phyloP scores from a whole-genome alignment of 1,284 basidiomycete genomes.

The Melampsora americana region DNA sequence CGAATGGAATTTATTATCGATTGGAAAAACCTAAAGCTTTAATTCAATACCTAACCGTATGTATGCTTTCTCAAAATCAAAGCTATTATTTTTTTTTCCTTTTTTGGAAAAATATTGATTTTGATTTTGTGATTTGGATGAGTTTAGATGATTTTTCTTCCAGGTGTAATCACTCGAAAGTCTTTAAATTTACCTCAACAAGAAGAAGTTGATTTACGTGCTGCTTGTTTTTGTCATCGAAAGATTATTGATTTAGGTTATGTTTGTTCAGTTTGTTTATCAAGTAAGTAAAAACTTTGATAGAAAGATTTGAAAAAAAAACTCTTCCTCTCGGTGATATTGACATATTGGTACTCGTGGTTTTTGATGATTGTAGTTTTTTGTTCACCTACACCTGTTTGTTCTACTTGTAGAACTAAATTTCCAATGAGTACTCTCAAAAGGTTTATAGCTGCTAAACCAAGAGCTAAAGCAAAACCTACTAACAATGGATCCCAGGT shows the following conservation, averaged over 20 bases:
- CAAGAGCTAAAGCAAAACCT: slow-evolving; percentile 19
- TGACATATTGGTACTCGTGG: background rate
- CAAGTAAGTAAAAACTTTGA: slow-evolving; percentile 64
- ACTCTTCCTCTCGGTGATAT: background rate
- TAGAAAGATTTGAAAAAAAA: background rate
- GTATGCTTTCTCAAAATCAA: slow-evolving; percentile 52
- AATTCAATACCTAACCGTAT: slow-evolving; percentile 79
- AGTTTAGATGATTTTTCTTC: slow-evolving; percentile 83
- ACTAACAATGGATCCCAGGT: background rate
- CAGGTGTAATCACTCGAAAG: slow-evolving; percentile 72
- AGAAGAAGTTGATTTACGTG: slow-evolving; percentile 92
- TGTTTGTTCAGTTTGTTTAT: slow-evolving; percentile 92
- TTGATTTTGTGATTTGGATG: background rate
- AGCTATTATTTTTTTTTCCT: background rate
- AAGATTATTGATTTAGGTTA: slow-evolving; percentile 94
- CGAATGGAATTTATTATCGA: slow-evolving; percentile 86
- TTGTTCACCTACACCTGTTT: slow-evolving; percentile 38
- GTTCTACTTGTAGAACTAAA: slow-evolving; percentile 41
- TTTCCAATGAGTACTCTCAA: slow-evolving; percentile 39
- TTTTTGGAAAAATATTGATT: background rate
- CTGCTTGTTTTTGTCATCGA: slow-evolving; percentile 98
- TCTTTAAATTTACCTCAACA: slow-evolving; percentile 81
- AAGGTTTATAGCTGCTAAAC: slow-evolving; percentile 19
- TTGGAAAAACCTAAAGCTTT: slow-evolving; percentile 74
- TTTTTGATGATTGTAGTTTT: slow-evolving; percentile 17